Evolutionary conservation across 129 eudicot species (phyloP), one percentile per base, ranked within the genome.

Genomic region (Apium graveolens): DNA sequence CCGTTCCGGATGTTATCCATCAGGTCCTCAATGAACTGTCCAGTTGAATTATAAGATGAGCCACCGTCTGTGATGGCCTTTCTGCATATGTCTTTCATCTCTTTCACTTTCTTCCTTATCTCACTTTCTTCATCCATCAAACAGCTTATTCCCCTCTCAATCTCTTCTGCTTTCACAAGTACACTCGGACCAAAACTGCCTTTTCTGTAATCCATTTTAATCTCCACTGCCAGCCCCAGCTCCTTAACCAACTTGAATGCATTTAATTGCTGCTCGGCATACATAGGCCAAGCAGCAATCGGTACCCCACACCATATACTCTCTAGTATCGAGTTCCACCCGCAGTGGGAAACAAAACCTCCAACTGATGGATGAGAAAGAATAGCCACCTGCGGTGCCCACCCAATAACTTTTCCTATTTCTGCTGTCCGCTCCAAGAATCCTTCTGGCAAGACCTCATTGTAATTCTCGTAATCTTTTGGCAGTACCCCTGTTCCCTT

Each of bases 181-280:
- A 29, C 14, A 65, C 6, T 32, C 5, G 18, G 34, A 5, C 20
- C 37, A 32, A 26, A 8, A 65, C 10, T 11, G 7, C 29, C 38
- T 11, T 27, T 27, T 32, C 20, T 65, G 3, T 65, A 65, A 11
- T 65, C 71, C 38, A 65, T 32, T 17, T 65, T 32, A 65, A 65
- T 65, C 71, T 17, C 48, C 48, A 65, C 38, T 10, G 71, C 71
- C 7, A 65, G 2, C 3, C 71, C 39, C 9, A 65, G 37, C 21
- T 65, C 71, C 71, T 65, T 65, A 5, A 29, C 71, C 38, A 65
- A 26, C 70, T 65, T 32, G 35, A 65, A 65, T 26, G 72, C 72
- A 66, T 66, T 66, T 31, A 66, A 7, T 66, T 66, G 41, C 21
- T 66, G 72, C 72, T 66, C 72, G 3, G 37, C 72, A 18, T 66